These are phyloP conservation scores for Paraphysoderma sedebokerense DNA, from an alignment of 371 early-diverging fungal species.

Conservation along the genomic window DNA sequence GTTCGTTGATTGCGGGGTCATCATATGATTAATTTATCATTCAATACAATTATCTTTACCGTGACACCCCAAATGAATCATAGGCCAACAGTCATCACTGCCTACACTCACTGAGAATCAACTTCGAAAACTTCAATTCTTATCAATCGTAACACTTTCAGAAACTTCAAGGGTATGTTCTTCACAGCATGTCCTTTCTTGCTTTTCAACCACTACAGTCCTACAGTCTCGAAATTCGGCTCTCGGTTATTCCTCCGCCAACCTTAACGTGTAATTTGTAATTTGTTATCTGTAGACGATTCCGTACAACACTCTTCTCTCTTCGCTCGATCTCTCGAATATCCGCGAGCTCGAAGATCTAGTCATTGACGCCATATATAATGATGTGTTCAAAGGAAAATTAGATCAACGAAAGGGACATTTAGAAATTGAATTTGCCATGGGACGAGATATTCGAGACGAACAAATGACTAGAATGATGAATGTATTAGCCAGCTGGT, in stretches of 20 bases:
- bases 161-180: neutral
- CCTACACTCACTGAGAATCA: slow-evolving; percentile 44
- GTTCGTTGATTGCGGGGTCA: neutral
- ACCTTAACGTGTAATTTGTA: too few relatives aligned
- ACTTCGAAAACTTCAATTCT: slow-evolving; percentile 38
- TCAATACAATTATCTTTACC: neutral
- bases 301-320: slow-evolving; percentile 38
- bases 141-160: neutral
- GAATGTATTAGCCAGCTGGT: slow-evolving; percentile 37
- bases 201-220: too few relatives aligned
- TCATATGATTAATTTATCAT: neutral
- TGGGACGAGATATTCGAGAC: slow-evolving; percentile 63
- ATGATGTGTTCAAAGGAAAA: slow-evolving; percentile 53
- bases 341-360: slow-evolving; percentile 68
- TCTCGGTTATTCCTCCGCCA: too few relatives aligned
- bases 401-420: slow-evolving; percentile 57
- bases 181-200: too few relatives aligned
- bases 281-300: slow-evolving; percentile 23
- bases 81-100: slow-evolving; percentile 26
- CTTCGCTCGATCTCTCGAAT: slow-evolving; percentile 47
- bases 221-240: too few relatives aligned
- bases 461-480: slow-evolving; percentile 39
- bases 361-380: slow-evolving; percentile 69
- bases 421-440: slow-evolving; percentile 56
- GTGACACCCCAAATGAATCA: neutral